A percentile compares a stretch with the other conserved stretches of the same genome.
Evolutionary conservation across 768 basidiomycete species (phyloP).

Genomic region (Calocera cornea): DNA sequence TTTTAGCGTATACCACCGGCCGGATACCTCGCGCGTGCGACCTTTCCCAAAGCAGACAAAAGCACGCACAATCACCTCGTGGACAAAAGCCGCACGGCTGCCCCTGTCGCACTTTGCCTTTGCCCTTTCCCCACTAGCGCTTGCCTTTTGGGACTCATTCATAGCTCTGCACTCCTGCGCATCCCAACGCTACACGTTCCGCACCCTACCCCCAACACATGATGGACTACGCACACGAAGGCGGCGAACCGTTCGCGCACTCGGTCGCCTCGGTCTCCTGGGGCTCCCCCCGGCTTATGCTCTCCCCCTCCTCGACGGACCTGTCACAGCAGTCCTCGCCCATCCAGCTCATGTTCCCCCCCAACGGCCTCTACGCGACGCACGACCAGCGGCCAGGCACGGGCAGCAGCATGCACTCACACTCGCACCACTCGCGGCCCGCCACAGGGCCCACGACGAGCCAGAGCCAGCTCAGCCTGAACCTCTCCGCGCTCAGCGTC

Average conservation of each 20-base stretch:
- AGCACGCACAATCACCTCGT: background rate
- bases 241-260: background rate
- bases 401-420: background rate
- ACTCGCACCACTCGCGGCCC: background rate
- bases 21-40: background rate
- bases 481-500: constrained; percentile 52
- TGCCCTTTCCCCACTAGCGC: too few species aligned
- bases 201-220: background rate
- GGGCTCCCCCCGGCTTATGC: background rate
- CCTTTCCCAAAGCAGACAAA: background rate
- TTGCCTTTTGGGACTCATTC: too few species aligned
- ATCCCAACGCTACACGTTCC: background rate
- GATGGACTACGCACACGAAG: background rate
- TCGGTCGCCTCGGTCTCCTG: background rate
- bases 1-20: background rate
- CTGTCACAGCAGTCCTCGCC: background rate
- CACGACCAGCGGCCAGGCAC: background rate
- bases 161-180: too few species aligned
- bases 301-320: background rate
- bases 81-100: background rate
- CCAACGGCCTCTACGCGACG: background rate
- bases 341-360: background rate
- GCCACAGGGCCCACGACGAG: background rate
- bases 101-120: too few species aligned
- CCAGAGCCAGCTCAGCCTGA: constrained; percentile 38